Base-by-base conservation (phyloP, 192 early-diverging fungal genomes). In the Podila clonocystis region DNA sequence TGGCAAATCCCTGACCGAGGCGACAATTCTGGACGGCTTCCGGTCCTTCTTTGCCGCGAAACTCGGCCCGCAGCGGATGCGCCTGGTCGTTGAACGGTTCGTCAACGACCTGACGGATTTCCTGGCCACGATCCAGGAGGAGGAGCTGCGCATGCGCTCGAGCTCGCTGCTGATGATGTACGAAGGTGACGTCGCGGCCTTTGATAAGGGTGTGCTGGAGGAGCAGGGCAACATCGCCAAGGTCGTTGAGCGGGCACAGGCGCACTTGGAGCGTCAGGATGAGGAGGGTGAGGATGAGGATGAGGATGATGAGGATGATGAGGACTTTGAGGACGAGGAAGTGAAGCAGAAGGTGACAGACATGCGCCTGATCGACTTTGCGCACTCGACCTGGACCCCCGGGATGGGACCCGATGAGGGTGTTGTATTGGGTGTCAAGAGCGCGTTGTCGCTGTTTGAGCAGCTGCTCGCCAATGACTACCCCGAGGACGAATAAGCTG, bases 351-450 rank as follows among this genome's bases (percentile, higher is more conserved):
- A 89, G 55, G 60, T 93, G 59, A 84, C 89, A 1, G 90, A 94
- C 67, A 74, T 94, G 63, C 88, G 89, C 30, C 58, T 94, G 13
- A 97, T 98, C 70, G 97, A 98, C 78, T 97, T 97, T 93, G 94
- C 91, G 4, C 96, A 96, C 82, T 92, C 94, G 17, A 82, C 86
- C 50, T 96, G 94, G 83, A 70, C 71, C 11, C 80, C 88, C 29
- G 86, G 87, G 28, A 68, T 82, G 58, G 92, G 92, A 3, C 87
- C 78, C 12, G 95, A 97, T 82, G 89, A 89, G 29, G 87, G 89
- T 20, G 89, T 91, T 41, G 62, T 96, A 20, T 58, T 89, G 61
- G 95, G 94, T 8, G 68, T 96, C 36, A 66, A 82, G 65, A 93
- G 84, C 50, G 68, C 92, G 19, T 74, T 92, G 22, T 63, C 75